Conservation (phyloP, 1,284 basidiomycete genomes). For the Coniferiporia weirii region DNA sequence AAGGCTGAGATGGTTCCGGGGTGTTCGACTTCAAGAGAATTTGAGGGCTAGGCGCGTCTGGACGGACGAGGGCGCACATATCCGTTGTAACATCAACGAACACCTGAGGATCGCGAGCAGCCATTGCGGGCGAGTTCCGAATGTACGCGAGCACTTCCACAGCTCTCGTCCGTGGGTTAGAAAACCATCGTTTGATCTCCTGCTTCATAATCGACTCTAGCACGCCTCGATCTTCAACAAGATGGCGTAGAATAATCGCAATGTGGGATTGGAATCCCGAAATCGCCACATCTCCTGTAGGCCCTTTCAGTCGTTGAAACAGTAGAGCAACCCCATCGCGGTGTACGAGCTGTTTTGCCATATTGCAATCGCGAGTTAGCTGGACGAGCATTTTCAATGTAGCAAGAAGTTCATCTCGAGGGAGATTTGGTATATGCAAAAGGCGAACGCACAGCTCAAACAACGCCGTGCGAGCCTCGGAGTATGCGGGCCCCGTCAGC, state of each 20-base stretch:
- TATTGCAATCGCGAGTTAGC: slow-evolving; percentile 65
- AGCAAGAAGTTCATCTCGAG: slow-evolving; percentile 76
- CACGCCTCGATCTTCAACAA: slow-evolving; percentile 73
- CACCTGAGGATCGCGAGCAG: slow-evolving; percentile 72
- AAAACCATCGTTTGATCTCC: slow-evolving; percentile 75
- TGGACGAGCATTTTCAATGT: slow-evolving; percentile 76
- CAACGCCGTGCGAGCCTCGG: slow-evolving; percentile 57
- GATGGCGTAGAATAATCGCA: slow-evolving; percentile 84
- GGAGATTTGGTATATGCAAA: slow-evolving; percentile 54
- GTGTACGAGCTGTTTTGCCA: slow-evolving; percentile 59
- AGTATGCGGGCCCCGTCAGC: slow-evolving; percentile 54
- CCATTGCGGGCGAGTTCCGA: slow-evolving; percentile 74
- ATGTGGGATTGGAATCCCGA: slow-evolving; percentile 78
- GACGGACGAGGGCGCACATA: slow-evolving; percentile 68
- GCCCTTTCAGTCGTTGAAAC: slow-evolving; percentile 58
- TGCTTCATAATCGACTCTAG: slow-evolving; percentile 76
- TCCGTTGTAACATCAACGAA: slow-evolving; percentile 76
- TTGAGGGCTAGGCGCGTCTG: slow-evolving; percentile 56
- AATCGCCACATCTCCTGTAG: slow-evolving; percentile 41
- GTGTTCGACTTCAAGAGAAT: slow-evolving; percentile 50
- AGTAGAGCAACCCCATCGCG: slow-evolving; percentile 60
- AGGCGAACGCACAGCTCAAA: slow-evolving; percentile 74
- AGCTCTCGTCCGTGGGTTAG: slow-evolving; percentile 61
- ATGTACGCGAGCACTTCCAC: slow-evolving; percentile 74
- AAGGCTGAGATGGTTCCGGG: slow-evolving; percentile 23